A percentile compares a stretch with the other conserved stretches of the same genome.
These are phyloP conservation scores for Leonotis leonurus DNA, from an alignment of 257 asterid genomes.

Conservation along the genomic window DNA sequence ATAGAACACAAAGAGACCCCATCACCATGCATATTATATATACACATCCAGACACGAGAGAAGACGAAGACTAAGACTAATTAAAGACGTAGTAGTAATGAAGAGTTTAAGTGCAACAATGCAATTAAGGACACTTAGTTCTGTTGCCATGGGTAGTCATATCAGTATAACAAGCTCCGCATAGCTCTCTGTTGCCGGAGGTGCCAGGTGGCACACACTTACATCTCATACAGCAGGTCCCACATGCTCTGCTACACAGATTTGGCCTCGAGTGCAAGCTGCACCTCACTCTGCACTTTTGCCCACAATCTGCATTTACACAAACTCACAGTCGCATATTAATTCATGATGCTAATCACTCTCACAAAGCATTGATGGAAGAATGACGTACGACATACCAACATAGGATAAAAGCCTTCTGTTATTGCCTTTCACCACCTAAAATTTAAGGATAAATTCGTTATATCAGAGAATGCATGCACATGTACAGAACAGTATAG, in stretches of 20 bases:
- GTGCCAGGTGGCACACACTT: constrained; percentile 90
- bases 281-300: constrained; percentile 51
- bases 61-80: too few relatives aligned
- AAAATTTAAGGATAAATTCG: background rate
- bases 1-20: too few relatives aligned
- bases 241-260: constrained; percentile 65
- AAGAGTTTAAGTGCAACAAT: too few relatives aligned
- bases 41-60: too few relatives aligned
- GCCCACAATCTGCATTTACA: constrained; percentile 42
- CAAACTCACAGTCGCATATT: background rate
- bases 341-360: background rate
- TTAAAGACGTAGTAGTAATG: too few relatives aligned
- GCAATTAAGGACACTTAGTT: constrained; percentile 51
- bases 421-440: constrained; percentile 58
- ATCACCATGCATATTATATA: too few relatives aligned
- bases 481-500: background rate
- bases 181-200: constrained; percentile 52
- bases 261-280: constrained; percentile 58
- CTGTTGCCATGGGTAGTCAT: constrained; percentile 71
- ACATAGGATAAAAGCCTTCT: constrained; percentile 44
- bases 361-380: too few relatives aligned
- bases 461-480: constrained; percentile 4
- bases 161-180: constrained; percentile 69
- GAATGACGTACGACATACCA: constrained; percentile 23
- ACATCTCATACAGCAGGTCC: constrained; percentile 80